Evolutionary conservation across 805 yeast genomes (phyloP).

Genomic region (Suhomyces pyralidae): DNA sequence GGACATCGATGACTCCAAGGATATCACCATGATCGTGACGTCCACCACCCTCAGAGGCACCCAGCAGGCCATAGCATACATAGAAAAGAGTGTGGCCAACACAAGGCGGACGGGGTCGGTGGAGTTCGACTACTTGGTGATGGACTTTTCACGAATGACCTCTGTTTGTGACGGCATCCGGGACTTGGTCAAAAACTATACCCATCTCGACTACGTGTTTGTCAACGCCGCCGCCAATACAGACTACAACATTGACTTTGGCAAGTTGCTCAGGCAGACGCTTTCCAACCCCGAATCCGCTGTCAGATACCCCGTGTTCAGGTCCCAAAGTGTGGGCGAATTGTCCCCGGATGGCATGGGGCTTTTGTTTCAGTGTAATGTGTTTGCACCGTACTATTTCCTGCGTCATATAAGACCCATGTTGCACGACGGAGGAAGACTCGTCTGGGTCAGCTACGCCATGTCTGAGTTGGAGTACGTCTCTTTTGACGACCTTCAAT

Average conservation of each 20-base stretch:
- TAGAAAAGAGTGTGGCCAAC: constrained; percentile 34
- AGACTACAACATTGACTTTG: constrained; percentile 81
- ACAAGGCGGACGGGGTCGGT: constrained; percentile 50
- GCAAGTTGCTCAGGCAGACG: constrained; percentile 67
- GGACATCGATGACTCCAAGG: constrained; percentile 44
- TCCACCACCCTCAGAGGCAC: constrained; percentile 85
- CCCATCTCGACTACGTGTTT: constrained; percentile 70
- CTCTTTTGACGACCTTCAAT: constrained; percentile 70
- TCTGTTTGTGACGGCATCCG: constrained; percentile 69
- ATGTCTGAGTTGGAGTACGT: constrained; percentile 76
- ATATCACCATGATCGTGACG: constrained; percentile 80
- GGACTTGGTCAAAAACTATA: constrained; percentile 63
- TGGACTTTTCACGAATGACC: constrained; percentile 87
- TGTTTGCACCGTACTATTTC: constrained; percentile 88
- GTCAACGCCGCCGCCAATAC: constrained; percentile 65
- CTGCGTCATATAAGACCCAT: constrained; percentile 60
- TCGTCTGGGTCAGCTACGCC: constrained; percentile 77
- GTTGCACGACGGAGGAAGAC: constrained; percentile 57
- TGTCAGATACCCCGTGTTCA: constrained; percentile 74
- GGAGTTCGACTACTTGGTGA: constrained; percentile 81
- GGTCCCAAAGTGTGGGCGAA: constrained; percentile 75
- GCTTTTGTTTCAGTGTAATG: constrained; percentile 87
- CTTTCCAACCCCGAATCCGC: constrained; percentile 66
- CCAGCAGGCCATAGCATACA: constrained; percentile 58
- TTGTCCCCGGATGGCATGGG: constrained; percentile 79